phyloP scores from a whole-genome alignment of 208 protist species.

The Crithidia expoeki region DNA sequence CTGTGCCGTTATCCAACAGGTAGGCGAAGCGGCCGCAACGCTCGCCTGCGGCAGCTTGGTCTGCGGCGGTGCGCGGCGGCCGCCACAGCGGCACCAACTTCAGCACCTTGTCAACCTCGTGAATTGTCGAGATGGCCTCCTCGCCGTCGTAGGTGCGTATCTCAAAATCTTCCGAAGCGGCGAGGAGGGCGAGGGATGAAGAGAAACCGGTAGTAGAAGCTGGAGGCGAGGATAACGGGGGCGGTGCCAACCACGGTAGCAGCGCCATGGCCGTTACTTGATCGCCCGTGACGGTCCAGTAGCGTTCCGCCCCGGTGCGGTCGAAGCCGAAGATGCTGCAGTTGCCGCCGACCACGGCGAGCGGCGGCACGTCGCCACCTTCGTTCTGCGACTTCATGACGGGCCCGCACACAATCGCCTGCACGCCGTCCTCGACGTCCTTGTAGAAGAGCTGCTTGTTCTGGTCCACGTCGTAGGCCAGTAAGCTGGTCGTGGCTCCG shows the following conservation, averaged over 20 bases:
- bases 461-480: constrained; percentile 92
- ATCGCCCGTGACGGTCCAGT: constrained; percentile 95
- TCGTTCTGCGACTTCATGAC: constrained; percentile 29
- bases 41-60: not conserved
- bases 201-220: too few relatives aligned
- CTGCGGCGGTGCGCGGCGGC: not conserved
- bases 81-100: constrained; percentile 49
- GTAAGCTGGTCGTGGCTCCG: constrained; percentile 84
- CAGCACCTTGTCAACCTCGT: constrained; percentile 83
- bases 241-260: constrained; percentile 58
- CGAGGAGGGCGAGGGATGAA: constrained; percentile 66
- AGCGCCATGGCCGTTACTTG: constrained; percentile 89
- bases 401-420: constrained; percentile 75
- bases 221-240: too few relatives aligned
- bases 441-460: constrained; percentile 94
- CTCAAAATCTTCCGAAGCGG: constrained; percentile 94
- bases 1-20: constrained; percentile 90
- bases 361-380: constrained; percentile 25
- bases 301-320: constrained; percentile 81
- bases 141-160: constrained; percentile 92
- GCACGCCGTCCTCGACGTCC: constrained; percentile 93
- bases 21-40: constrained; percentile 83
- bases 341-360: constrained; percentile 94
- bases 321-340: constrained; percentile 95
- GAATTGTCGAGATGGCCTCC: constrained; percentile 80